Conservation (phyloP, 257 asterid species). For the Plectranthus barbatus region DNA sequence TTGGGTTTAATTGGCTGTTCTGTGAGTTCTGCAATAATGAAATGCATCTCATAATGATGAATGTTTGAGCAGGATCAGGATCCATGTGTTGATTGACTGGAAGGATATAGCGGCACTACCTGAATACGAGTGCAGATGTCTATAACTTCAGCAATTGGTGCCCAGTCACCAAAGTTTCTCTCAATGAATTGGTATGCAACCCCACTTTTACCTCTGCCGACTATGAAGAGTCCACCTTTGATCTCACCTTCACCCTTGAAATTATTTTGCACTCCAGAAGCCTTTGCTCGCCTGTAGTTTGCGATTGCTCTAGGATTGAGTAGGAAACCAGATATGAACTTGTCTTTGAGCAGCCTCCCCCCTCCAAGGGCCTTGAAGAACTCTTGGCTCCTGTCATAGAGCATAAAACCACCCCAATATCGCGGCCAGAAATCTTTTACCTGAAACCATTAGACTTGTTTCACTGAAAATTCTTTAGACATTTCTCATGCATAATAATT, state of each 20-base stretch:
- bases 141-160: slow-evolving; percentile 64
- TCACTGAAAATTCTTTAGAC: neutral
- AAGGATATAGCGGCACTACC: slow-evolving; percentile 32
- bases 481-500: neutral
- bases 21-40: slow-evolving; percentile 23
- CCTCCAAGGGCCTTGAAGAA: slow-evolving; percentile 84
- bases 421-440: slow-evolving; percentile 85
- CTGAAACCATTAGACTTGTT: slow-evolving; percentile 22
- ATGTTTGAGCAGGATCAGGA: slow-evolving; percentile 9
- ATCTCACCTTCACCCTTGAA: slow-evolving; percentile 78
- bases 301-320: slow-evolving; percentile 76
- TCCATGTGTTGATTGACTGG: neutral
- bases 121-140: slow-evolving; percentile 66
- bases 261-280: slow-evolving; percentile 49
- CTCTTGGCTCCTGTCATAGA: slow-evolving; percentile 51
- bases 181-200: slow-evolving; percentile 76
- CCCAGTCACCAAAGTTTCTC: slow-evolving; percentile 90
- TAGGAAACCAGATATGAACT: slow-evolving; percentile 69
- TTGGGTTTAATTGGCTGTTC: slow-evolving; percentile 6
- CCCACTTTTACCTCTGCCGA: slow-evolving; percentile 72
- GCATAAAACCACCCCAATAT: slow-evolving; percentile 79
- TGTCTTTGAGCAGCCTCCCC: slow-evolving; percentile 74
- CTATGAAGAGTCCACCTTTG: slow-evolving; percentile 72
- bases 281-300: slow-evolving; percentile 70
- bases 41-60: slow-evolving; percentile 8